Base-by-base conservation (phyloP, 176 grass and related monocot species). In the Alopecurus myosuroides region DNA sequence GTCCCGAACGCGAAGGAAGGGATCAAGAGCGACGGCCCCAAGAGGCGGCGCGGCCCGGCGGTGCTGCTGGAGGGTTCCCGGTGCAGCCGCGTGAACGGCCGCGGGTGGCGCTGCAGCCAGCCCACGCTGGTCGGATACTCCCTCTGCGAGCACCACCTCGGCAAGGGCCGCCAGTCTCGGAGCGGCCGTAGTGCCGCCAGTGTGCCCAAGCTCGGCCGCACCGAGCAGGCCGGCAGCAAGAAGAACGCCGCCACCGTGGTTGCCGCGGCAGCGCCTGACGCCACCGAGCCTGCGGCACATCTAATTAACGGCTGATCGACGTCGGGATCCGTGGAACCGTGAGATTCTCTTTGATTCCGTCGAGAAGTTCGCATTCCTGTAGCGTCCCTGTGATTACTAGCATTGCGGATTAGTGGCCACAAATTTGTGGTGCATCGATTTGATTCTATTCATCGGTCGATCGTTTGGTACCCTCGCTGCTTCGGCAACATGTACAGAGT, bases 81-180 rank as follows among this genome's bases (percentile, higher is more conserved):
- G 74, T 99, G 97, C 86, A 94, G 97, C 88, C 97, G 97, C 48
- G 88, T 97, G 41, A 99, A 99, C 56, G 97, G 97, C 11, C 90
- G 94, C 15, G 97, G 97, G 60, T 99, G 97, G 97, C 91, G 92
- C 13, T 99, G 97, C 88, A 87, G 91, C 86, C 97, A 99, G 82
- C 86, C 84, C 30, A 99, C 97, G 48, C 79, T 91, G 64, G 86
- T 94, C 8, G 97, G 97, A 13, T 99, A 99, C 88, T 89, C 92
- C 4, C 86, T 99, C 74, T 99, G 97, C 71, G 92, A 97, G 86
- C 92, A 99, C 88, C 94, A 99, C 77, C 90, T 99, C 20, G 94
- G 97, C 78, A 99, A 99, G 75, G 94, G 97, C 63, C 87, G 97
- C 35, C 87, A 92, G 31, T 64, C 76, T 19, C 74, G 86, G 48